Conservation (phyloP, 2,329 filamentous ascomycete genomes). For the Paraconiothyrium sp. region DNA sequence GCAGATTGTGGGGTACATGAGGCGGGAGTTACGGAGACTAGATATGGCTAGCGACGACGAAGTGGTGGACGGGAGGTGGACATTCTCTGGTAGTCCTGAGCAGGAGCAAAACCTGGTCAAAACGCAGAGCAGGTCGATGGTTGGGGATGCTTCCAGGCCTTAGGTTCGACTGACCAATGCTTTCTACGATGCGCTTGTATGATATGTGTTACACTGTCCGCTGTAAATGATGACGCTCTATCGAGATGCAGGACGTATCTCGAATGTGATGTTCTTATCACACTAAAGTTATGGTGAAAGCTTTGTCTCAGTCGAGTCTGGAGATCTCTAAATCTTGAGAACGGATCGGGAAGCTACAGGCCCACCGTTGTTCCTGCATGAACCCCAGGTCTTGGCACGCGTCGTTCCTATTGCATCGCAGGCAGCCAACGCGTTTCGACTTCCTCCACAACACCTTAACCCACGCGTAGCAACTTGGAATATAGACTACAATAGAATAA, state of each 20-base stretch:
- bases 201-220: constrained; percentile 5
- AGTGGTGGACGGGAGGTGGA: constrained; percentile 58
- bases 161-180: constrained; percentile 11
- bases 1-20: constrained; percentile 70
- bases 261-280: background rate
- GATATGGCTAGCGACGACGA: constrained; percentile 63
- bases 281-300: no score
- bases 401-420: background rate
- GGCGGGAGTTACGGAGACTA: constrained; percentile 64
- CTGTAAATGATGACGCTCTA: constrained; percentile 7
- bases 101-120: constrained; percentile 42
- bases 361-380: constrained; percentile 14
- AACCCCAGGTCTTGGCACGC: constrained; percentile 16
- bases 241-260: background rate
- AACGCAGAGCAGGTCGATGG: constrained; percentile 33
- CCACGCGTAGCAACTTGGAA: background rate
- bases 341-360: background rate
- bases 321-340: background rate
- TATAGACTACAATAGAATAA: background rate
- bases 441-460: background rate
- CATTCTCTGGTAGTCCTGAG: constrained; percentile 59
- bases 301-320: background rate
- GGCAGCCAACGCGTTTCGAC: constrained; percentile 3
- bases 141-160: constrained; percentile 25
- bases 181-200: constrained; percentile 9